phyloP scores from a whole-genome alignment of 805 yeast genomes.

The Grigorovia yakushimaensis region DNA sequence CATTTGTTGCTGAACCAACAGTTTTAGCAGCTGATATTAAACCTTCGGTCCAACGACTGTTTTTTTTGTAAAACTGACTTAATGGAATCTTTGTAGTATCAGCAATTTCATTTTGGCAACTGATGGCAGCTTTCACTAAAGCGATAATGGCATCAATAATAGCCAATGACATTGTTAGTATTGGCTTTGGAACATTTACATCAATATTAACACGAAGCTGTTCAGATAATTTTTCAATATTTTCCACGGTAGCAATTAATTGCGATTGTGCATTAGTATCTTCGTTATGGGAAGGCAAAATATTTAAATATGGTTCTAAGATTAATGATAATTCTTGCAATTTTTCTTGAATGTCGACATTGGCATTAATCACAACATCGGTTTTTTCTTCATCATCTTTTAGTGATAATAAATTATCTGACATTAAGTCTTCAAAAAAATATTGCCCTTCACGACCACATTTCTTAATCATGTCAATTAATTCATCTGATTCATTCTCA shows the following conservation, averaged over 20 bases:
- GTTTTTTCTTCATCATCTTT: constrained; percentile 58
- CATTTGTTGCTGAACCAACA: constrained; percentile 73
- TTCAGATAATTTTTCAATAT: constrained; percentile 56
- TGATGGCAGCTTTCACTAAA: constrained; percentile 66
- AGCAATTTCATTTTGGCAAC: constrained; percentile 69
- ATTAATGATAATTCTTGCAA: constrained; percentile 56
- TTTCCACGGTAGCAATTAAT: constrained; percentile 60
- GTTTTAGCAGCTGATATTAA: constrained; percentile 81
- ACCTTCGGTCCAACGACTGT: constrained; percentile 91
- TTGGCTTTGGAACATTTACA: constrained; percentile 52
- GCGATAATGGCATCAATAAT: constrained; percentile 69
- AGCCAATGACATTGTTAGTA: constrained; percentile 68
- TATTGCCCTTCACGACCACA: constrained; percentile 52
- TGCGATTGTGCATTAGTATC: constrained; percentile 67
- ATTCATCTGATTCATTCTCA: constrained; percentile 3
- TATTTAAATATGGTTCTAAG: constrained; percentile 34
- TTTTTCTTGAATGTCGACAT: constrained; percentile 61
- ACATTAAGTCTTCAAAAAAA: constrained; percentile 50
- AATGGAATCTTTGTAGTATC: constrained; percentile 35
- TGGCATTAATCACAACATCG: constrained; percentile 68
- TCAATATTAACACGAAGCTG: constrained; percentile 46
- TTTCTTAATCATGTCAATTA: constrained; percentile 28
- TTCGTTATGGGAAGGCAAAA: constrained; percentile 14
- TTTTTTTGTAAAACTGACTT: constrained; percentile 66
- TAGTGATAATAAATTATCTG: constrained; percentile 39